Conservation (phyloP, 345 rosid genomes). For the Eutrema heterophyllum region DNA sequence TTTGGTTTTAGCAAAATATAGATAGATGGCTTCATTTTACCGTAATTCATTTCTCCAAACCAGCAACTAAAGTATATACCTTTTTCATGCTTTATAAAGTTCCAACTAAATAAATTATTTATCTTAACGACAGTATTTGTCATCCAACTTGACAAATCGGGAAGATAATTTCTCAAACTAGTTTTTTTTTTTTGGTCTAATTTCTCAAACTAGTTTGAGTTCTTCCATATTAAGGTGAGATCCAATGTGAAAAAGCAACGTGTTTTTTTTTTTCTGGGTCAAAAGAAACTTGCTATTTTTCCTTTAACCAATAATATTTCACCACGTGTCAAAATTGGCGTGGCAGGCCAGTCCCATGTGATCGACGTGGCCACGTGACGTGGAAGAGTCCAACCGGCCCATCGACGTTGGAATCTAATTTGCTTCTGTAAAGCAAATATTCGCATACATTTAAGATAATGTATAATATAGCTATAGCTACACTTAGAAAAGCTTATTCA, state of each 20-base stretch:
- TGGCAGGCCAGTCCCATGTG: conserved; percentile 26
- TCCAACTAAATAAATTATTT: too few relatives aligned
- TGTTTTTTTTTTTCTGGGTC: neutral
- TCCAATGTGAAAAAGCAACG: conserved; percentile 1
- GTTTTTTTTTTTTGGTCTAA: too few relatives aligned
- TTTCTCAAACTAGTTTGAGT: neutral
- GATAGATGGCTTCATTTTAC: too few relatives aligned
- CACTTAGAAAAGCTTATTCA: neutral
- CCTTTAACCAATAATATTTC: neutral
- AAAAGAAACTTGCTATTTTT: too few relatives aligned
- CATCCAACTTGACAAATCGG: neutral
- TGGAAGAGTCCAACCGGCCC: conserved; percentile 19
- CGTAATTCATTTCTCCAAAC: too few relatives aligned
- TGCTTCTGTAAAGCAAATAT: conserved; percentile 25
- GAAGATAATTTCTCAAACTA: neutral
- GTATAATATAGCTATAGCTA: neutral
- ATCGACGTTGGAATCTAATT: conserved; percentile 12
- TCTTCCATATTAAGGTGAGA: conserved; percentile 3
- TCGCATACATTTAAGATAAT: conserved; percentile 23
- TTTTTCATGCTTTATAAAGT: too few relatives aligned
- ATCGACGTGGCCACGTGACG: conserved; percentile 22
- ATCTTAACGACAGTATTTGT: neutral
- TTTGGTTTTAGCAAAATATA: too few relatives aligned
- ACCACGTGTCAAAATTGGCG: conserved; percentile 12
- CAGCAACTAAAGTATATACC: too few relatives aligned